A percentile compares a stretch with the other conserved stretches of the same genome.
Conservation (phyloP, 2,329 filamentous ascomycete species). For the Aspergillus aculeatus region DNA sequence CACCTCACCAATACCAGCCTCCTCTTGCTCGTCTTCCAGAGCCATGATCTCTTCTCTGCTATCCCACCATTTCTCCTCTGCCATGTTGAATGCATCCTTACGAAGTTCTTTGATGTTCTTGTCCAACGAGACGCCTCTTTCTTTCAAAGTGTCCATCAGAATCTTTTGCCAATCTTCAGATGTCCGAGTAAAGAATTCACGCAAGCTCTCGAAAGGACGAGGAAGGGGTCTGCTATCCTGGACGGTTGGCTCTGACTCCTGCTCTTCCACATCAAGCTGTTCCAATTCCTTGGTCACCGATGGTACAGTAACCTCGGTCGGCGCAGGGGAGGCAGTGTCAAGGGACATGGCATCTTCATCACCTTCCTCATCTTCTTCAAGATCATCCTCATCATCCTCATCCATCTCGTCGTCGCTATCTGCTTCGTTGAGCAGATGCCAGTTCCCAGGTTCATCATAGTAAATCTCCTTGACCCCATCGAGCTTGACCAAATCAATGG, state of each 20-base stretch:
- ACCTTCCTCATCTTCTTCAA: slow-evolving; percentile 46
- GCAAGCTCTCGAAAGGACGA: slow-evolving; percentile 81
- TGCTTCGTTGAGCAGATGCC: slow-evolving; percentile 64
- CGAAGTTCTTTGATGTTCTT: slow-evolving; percentile 87
- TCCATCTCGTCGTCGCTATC: slow-evolving; percentile 59
- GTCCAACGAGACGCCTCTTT: slow-evolving; percentile 57
- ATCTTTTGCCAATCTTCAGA: slow-evolving; percentile 88
- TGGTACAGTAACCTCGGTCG: slow-evolving; percentile 38
- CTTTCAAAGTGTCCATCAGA: slow-evolving; percentile 71
- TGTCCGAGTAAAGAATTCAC: slow-evolving; percentile 89
- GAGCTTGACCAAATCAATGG: slow-evolving; percentile 89
- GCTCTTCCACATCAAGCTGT: slow-evolving; percentile 40
- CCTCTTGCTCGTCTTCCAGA: slow-evolving; percentile 94
- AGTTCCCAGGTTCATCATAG: slow-evolving; percentile 79
- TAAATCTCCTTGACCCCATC: slow-evolving; percentile 93
- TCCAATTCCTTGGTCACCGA: slow-evolving; percentile 39
- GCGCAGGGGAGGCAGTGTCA: slow-evolving; percentile 36
- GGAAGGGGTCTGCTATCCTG: slow-evolving; percentile 74
- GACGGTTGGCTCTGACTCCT: slow-evolving; percentile 47
- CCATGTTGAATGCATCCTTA: slow-evolving; percentile 82
- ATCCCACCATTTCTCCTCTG: slow-evolving; percentile 99
- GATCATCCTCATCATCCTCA: slow-evolving; percentile 45
- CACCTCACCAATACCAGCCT: slow-evolving; percentile 90
- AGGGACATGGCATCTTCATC: slow-evolving; percentile 48
- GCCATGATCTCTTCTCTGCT: slow-evolving; percentile 88